phyloP scores from a whole-genome alignment of 768 basidiomycete genomes.

The Lactarius psammicola region DNA sequence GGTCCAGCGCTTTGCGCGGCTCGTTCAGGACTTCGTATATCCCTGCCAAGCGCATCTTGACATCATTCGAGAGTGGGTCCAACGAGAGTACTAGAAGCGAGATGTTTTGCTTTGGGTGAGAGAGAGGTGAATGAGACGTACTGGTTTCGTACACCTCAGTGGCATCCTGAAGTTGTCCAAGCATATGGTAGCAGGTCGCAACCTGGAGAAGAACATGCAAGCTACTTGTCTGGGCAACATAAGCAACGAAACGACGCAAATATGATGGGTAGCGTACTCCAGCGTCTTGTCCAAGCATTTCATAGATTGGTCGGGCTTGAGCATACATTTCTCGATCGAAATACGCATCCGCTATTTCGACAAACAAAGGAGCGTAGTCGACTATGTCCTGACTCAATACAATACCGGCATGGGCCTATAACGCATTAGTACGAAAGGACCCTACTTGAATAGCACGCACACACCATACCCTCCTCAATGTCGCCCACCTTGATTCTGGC shows the following conservation, averaged over 20 bases:
- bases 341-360: conserved; percentile 83
- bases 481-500: conserved; percentile 80
- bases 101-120: background rate
- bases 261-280: conserved; percentile 47
- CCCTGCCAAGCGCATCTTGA: conserved; percentile 87
- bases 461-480: conserved; percentile 76
- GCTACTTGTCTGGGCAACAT: conserved; percentile 59
- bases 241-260: background rate
- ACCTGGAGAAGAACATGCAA: conserved; percentile 71
- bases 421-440: background rate
- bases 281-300: conserved; percentile 69
- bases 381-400: conserved; percentile 69
- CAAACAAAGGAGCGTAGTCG: conserved; percentile 76
- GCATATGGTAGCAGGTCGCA: conserved; percentile 75
- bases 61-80: conserved; percentile 75
- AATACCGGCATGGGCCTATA: conserved; percentile 71
- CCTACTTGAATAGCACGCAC: conserved; percentile 26
- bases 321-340: conserved; percentile 73
- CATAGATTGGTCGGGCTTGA: conserved; percentile 79
- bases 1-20: conserved; percentile 73
- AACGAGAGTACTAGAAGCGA: conserved; percentile 58
- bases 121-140: conserved; percentile 36
- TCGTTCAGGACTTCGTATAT: conserved; percentile 84
- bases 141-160: conserved; percentile 82
- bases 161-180: conserved; percentile 73